Evolutionary conservation across 495 filamentous ascomycete genomes (phyloP), one percentile per base, ranked within the genome.

Genomic region (Pseudevernia furfuracea): DNA sequence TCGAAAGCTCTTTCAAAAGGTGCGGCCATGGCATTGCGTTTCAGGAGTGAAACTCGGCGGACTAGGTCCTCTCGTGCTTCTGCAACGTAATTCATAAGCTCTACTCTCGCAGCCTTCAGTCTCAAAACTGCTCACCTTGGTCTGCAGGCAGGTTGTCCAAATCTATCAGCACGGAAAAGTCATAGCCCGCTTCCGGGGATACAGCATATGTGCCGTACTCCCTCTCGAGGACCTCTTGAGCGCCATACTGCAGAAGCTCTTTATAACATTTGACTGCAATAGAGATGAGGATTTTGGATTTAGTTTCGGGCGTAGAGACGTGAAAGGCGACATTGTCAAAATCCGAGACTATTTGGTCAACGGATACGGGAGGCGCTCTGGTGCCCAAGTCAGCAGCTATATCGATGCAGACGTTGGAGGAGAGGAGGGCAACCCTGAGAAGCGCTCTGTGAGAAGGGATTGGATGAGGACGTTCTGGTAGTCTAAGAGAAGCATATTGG

Each of bases 391-490:
- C 41, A 64, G 57, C 23, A 68, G 23, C 48, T 25, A 28, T 30
- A 15, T 38, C 4, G 15, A 25, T 21, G 1, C 46, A 36, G 23
- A 14, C n/a, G 30, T 55, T 37, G 62, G 55, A 60, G 61, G 68
- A 44, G 36, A n/a, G 46, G 41, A 53, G 59, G 60, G 73, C 68
- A 83, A 94, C 92, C 90, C 90, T 49, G 89, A 87, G 78, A 97
- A 93, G 68, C 94, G 89, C 79, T 99, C 94, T 64, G 88, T 95
- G 67, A 99, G 86, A 69, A 97, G 85, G 62, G 91, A 89, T 78
- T 96, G 90, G 73, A 99, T 96, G 71, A 97, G 82, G 63, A 95
- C 92, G 78, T 99, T 99, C 74, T 97, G 94, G 75, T 99, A 99
- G 74, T 99, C 94, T 71, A 99, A 87, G 72, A 97, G 87, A 77